phyloP scores from a whole-genome alignment of 2,329 filamentous ascomycete species.

The Ceratocystis eucalypticola region DNA sequence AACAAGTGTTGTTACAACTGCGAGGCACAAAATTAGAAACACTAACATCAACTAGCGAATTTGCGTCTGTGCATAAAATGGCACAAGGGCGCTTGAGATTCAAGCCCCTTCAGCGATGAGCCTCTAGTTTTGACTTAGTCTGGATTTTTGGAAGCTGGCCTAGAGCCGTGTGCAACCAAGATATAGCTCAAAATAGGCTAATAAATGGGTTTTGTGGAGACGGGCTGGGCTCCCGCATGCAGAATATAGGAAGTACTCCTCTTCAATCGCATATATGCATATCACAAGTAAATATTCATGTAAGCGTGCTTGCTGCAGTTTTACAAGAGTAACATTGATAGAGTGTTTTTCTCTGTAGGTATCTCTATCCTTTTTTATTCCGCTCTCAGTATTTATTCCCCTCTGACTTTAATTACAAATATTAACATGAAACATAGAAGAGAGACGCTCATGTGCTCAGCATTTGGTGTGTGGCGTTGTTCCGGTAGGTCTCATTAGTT shows the following conservation, averaged over 20 bases:
- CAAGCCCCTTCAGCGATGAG: not conserved
- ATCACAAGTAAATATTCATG: not conserved
- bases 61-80: not conserved
- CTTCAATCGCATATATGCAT: not conserved
- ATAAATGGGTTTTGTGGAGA: not conserved
- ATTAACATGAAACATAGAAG: not conserved
- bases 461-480: constrained; percentile 41
- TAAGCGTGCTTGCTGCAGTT: not conserved
- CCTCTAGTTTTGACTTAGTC: not conserved
- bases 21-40: not conserved
- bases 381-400: not conserved
- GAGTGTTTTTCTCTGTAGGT: not conserved
- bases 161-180: not conserved
- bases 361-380: not conserved
- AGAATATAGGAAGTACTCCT: too few species aligned
- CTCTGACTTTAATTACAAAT: not conserved
- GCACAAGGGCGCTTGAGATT: not conserved
- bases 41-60: not conserved
- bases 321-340: not conserved
- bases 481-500: constrained; percentile 38
- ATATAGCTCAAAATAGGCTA: constrained; percentile 3
- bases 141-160: not conserved
- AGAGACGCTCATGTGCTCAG: constrained; percentile 22
- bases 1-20: not conserved
- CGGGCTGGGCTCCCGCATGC: not conserved